These are phyloP conservation scores for Pterocarpus macrocarpus DNA, from an alignment of 306 rosid species.

Conservation along the genomic window DNA sequence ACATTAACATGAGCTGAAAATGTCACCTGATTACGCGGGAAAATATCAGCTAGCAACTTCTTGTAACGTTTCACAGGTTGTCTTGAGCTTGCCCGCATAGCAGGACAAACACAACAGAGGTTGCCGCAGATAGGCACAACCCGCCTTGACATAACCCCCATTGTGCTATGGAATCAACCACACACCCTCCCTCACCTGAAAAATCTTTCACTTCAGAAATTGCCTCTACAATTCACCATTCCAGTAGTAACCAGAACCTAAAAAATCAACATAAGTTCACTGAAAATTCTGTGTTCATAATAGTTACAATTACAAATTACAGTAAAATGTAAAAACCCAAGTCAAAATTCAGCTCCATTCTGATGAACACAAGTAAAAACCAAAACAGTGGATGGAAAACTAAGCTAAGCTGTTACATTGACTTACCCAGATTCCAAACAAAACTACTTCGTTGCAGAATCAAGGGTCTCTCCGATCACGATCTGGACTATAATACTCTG, in stretches of 20 bases:
- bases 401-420: background rate
- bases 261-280: constrained; percentile 19
- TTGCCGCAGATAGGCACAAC: constrained; percentile 92
- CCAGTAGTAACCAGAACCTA: constrained; percentile 23
- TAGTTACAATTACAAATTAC: constrained; percentile 14
- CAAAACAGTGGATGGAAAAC: constrained; percentile 7
- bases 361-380: background rate
- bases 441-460: constrained; percentile 9
- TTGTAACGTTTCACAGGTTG: constrained; percentile 97
- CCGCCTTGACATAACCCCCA: constrained; percentile 99
- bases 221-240: constrained; percentile 28
- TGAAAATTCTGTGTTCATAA: background rate
- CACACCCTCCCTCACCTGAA: constrained; percentile 45
- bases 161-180: constrained; percentile 48
- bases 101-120: constrained; percentile 91
- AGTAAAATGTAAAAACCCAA: constrained; percentile 7
- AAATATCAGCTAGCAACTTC: constrained; percentile 82
- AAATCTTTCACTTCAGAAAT: constrained; percentile 31
- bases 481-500: constrained; percentile 45
- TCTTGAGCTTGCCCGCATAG: constrained; percentile 90
- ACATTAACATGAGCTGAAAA: constrained; percentile 35
- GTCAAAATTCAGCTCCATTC: constrained; percentile 25
- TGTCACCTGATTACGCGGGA: constrained; percentile 85
- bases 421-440: constrained; percentile 36
- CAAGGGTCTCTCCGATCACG: constrained; percentile 42